These are phyloP conservation scores for Herpetomonas samuelpessoai DNA, from an alignment of 208 protist genomes.

Conservation along the genomic window DNA sequence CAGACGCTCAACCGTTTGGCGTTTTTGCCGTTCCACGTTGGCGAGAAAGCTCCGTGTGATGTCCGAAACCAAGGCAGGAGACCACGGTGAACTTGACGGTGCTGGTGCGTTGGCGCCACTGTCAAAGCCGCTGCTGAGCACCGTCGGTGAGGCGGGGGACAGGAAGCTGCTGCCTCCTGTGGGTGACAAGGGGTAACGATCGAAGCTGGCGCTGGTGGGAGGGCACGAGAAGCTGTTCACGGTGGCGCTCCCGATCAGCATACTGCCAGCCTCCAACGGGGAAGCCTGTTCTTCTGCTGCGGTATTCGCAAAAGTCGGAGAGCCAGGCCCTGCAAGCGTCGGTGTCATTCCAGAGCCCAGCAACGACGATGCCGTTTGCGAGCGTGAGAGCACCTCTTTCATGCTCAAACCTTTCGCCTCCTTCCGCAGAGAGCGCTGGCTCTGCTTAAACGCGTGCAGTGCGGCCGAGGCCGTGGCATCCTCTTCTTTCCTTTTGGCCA, in stretches of 20 bases:
- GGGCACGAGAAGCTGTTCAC: too few relatives aligned
- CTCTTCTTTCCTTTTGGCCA: too few relatives aligned
- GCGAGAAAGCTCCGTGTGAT: conserved; percentile 81
- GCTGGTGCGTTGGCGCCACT: too few relatives aligned
- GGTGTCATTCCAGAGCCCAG: too few relatives aligned
- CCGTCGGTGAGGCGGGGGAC: conserved; percentile 9
- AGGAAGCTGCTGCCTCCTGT: conserved; percentile 9
- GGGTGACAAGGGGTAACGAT: conserved; percentile 21
- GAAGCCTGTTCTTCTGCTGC: too few relatives aligned
- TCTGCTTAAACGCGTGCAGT: conserved; percentile 49
- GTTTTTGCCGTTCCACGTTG: conserved; percentile 48
- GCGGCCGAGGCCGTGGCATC: too few relatives aligned
- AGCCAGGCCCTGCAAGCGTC: too few relatives aligned
- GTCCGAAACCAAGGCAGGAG: conserved; percentile 38
- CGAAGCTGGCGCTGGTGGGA: not conserved
- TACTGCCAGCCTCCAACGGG: too few relatives aligned
- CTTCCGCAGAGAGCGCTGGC: conserved; percentile 61
- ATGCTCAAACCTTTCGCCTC: conserved; percentile 63
- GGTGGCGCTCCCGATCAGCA: too few relatives aligned
- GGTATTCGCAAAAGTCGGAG: too few relatives aligned
- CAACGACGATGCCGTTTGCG: too few relatives aligned
- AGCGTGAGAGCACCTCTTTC: conserved; percentile 54
- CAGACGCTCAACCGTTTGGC: conserved; percentile 57
- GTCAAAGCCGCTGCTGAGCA: conserved; percentile 8
- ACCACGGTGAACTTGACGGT: conserved; percentile 58